Evolutionary conservation across 768 basidiomycete genomes (phyloP), one percentile per base, ranked within the genome.

Genomic region (Dendrothele bispora): DNA sequence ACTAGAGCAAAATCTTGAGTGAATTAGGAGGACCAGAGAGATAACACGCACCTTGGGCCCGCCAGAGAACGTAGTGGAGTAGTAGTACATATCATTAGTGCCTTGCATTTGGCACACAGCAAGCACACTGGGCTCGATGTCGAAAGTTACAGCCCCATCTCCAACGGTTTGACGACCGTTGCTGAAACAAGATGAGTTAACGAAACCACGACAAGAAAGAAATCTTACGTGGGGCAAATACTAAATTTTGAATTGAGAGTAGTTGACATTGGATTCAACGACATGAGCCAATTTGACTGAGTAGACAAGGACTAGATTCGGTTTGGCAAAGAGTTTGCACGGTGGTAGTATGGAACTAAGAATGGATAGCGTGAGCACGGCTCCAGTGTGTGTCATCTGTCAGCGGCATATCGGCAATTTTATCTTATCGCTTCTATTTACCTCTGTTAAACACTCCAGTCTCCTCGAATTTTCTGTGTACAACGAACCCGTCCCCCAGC

Each of bases 81-180:
- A 93, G 59, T 92, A 93, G 74, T 91, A 91, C 75, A 89, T 82
- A 64, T 89, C 78, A 61, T 84, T 77, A 42, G 72, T 80, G 78
- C 88, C 91, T 63, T 91, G 81, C 57, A 89, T 73, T 53, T 87
- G 86, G 80, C 87, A 90, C 58, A 91, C 84, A 53, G 91, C 91
- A 70, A 91, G 80, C 63, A 91, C 86, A 69, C 75, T 88, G 56
- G 87, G 80, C 71, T 81, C 77, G 69, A 70, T 77, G 84, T 85
- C 84, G 82, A 81, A 79, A 72, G 78, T 77, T 68, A 75, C 77
- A 82, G 91, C 91, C 91, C 91, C 91, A 91, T 93, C 91, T 73
- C 90, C 91, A 93, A 92, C 91, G 90, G 86, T 79, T 74, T 83
- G 86, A 88, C 88, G 82, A 72, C 88, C 91, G 90, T 92, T 92